Evolutionary conservation across 2,329 filamentous ascomycete genomes (phyloP), one percentile per base, ranked within the genome.

Genomic region (Hymenotorrendiella dingleyae): DNA sequence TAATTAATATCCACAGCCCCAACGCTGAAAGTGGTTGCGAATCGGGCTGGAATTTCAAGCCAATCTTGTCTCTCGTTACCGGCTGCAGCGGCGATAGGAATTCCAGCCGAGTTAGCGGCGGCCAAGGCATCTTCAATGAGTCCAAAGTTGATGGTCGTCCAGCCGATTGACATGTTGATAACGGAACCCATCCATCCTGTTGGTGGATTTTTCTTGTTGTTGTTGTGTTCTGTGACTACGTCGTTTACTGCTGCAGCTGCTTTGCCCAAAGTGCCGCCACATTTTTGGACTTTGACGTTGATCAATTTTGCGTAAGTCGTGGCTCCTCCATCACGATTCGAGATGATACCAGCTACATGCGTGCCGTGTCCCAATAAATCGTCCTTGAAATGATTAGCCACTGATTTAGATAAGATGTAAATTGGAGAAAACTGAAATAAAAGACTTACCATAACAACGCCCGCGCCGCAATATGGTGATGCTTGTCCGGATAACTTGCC

Each of bases 121-220:
- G 7, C 24, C 12, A 39, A 19, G 16, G 17, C 36, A 30, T 29
- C 36, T 28, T 39, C 24, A 22, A 39, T 8, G 10, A 23, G 24
- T 2, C 10, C 14, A 22, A 21, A 39, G 6, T 39, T 16, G 2
- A 8, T 16, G 11, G 26, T 30, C 11, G 12, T n/a, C 3, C 12
- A 30, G n/a, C 36, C 36, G 16, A 39, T 16, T 6, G 36, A 39
- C 26, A 39, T 39, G 26, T 39, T 39, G 26, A 39, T 39, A 6
- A 39, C 36, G 14, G 26, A 39, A 9, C 36, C 36, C 11, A 10
- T 30, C 36, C 36, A 39, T n/a, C 14, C 26, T 9, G 10, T 28
- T 8, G 36, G 36, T 28, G 36, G 36, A 10, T 21, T 28, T 10
- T 5, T 20, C 12, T 21, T 29, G 23, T 39, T 30, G 4, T 28